Conservation (phyloP, 1,139 yeast species). For the Yamadazyma pseudoaaseri region DNA sequence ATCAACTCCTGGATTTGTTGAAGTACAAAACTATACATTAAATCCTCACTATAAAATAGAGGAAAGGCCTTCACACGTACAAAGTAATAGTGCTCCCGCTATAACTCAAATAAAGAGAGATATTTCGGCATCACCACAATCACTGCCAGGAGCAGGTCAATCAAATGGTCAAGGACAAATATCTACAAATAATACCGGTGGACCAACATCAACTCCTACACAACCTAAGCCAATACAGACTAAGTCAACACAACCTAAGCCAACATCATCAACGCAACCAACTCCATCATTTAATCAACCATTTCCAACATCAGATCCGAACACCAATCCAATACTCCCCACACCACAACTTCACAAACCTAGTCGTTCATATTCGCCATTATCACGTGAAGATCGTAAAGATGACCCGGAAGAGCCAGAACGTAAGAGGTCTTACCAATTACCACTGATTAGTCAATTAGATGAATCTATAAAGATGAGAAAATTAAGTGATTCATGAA, state of each 20-base stretch:
- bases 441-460: conserved; percentile 29
- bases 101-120: conserved; percentile 9
- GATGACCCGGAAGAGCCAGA: conserved; percentile 1
- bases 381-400: conserved; percentile 11
- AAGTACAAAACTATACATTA: conserved; percentile 10
- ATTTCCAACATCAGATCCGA: conserved; percentile 9
- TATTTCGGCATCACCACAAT: neutral
- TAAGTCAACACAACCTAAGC: conserved; percentile 2
- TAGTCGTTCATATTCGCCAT: conserved; percentile 15
- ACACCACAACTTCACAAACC: conserved; percentile 7
- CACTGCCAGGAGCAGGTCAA: conserved; percentile 1
- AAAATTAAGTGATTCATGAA: conserved; percentile 11
- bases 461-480: conserved; percentile 30
- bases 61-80: conserved; percentile 10
- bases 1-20: conserved; percentile 1
- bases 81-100: conserved; percentile 11
- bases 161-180: neutral
- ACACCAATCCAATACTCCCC: conserved; percentile 3
- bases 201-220: neutral
- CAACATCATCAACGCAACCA: conserved; percentile 1
- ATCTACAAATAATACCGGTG: conserved; percentile 1
- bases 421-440: conserved; percentile 7
- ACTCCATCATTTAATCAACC: conserved; percentile 7
- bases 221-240: neutral
- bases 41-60: conserved; percentile 10